Evolutionary conservation across 1,139 yeast genomes (phyloP), one percentile per base, ranked within the genome.

Genomic region (Diutina ranongensis): DNA sequence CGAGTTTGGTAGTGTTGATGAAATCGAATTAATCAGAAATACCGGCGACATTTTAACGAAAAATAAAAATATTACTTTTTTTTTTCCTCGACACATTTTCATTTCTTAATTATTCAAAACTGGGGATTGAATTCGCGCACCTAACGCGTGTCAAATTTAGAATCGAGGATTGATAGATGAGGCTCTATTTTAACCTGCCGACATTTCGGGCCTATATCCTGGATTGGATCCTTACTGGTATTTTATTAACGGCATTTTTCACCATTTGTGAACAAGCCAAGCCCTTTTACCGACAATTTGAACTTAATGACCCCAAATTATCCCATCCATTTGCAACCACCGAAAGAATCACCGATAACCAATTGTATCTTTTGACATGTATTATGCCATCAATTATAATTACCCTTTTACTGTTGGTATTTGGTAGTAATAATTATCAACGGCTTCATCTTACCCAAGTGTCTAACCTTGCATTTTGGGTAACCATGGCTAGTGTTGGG

Each of bases 281-380:
- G 35, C 62, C 62, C 2, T 58, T 59, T 47, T 47, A 51, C 15
- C 57, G 62, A 20, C 62, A 59, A 46, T 58, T 59, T 47, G 49
- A 53, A 32, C 49, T 59, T 44, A 49, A 51, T 31, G 69, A 49
- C 61, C 77, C 52, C 70, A 50, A 57, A 19, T 72, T 85, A 35
- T 76, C 81, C 45, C 92, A 85, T 58, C 94, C 94, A 1, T 82
- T 74, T 57, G 82, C 92, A 0, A 72, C 68, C 40, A 64, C 63
- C 20, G 88, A 85, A 57, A 64, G 84, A 27, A 89, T 85, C 59
- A 41, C 53, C 21, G 60, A 56, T 45, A 46, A 47, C 22, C 52
- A 53, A 36, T 49, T 57, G n/a, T 57, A 56, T 45, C 35, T 54
- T 18, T 48, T 49, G 45, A 44, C 55, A 7, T 38, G 42, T 25